These are phyloP conservation scores for Trifolium fragiferum DNA, from an alignment of 306 rosid species.

Conservation along the genomic window DNA sequence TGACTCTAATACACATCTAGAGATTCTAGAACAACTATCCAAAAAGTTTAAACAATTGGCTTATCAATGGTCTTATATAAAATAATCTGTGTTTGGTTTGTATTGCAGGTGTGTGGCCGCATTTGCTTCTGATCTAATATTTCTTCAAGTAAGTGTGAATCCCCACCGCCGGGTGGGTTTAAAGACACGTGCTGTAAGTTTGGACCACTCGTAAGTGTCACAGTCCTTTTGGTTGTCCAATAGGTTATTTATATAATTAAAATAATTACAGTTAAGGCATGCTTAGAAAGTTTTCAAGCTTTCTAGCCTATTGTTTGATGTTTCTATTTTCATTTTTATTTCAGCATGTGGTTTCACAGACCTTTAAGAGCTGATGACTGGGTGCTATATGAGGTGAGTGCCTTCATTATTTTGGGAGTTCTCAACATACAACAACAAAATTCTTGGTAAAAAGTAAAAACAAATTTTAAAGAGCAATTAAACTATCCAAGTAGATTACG, in stretches of 20 bases:
- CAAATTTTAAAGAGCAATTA: conserved; percentile 7
- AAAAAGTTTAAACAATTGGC: background rate
- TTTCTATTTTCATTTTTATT: conserved; percentile 27
- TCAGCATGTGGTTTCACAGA: conserved; percentile 95
- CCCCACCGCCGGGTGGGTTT: conserved; percentile 76
- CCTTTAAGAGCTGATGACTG: conserved; percentile 90
- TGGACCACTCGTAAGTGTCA: conserved; percentile 91
- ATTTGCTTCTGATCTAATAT: conserved; percentile 83
- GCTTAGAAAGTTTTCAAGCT: conserved; percentile 21
- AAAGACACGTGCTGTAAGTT: conserved; percentile 72
- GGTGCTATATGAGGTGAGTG: conserved; percentile 77
- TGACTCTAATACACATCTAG: conserved; percentile 14
- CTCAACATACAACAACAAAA: background rate
- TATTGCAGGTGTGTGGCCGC: conserved; percentile 90
- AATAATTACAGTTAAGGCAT: conserved; percentile 20
- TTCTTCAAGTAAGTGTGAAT: conserved; percentile 73
- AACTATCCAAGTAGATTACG: conserved; percentile 13
- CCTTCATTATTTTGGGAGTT: conserved; percentile 9
- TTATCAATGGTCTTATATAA: conserved; percentile 18
- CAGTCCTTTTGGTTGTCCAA: conserved; percentile 17
- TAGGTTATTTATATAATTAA: conserved; percentile 31
- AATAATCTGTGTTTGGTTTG: conserved; percentile 28
- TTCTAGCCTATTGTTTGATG: conserved; percentile 14
- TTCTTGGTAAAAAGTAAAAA: conserved; percentile 20
- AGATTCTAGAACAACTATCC: background rate